Conservation (phyloP, 2,329 filamentous ascomycete genomes). For the Beauveria asiatica region DNA sequence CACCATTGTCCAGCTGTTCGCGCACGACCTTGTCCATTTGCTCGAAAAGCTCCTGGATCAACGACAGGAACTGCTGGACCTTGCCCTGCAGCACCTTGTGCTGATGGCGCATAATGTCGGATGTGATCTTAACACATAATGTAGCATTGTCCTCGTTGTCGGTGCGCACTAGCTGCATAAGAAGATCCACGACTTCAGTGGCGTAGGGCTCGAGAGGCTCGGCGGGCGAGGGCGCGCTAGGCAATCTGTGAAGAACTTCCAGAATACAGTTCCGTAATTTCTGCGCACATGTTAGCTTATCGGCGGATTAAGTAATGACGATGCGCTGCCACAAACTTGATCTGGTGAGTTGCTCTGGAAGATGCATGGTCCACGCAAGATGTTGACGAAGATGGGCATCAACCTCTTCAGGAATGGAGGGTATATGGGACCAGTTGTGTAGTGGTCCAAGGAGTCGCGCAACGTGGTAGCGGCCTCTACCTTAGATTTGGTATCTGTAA, state of each 20-base stretch:
- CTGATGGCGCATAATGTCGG: constrained; percentile 92
- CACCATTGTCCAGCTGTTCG: constrained; percentile 82
- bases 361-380: constrained; percentile 76
- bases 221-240: constrained; percentile 58
- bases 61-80: constrained; percentile 79
- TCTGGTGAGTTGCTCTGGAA: constrained; percentile 87
- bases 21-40: constrained; percentile 91
- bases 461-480: constrained; percentile 75
- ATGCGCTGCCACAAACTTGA: constrained; percentile 50
- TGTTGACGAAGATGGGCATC: constrained; percentile 80
- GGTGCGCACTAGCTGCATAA: constrained; percentile 78
- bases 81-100: constrained; percentile 68
- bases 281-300: constrained; percentile 30
- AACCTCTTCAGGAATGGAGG: constrained; percentile 74
- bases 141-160: constrained; percentile 99
- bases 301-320: background rate
- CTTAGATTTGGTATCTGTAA: constrained; percentile 69
- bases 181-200: constrained; percentile 76
- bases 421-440: constrained; percentile 71
- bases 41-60: constrained; percentile 94
- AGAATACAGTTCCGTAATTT: constrained; percentile 89
- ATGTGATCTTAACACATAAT: constrained; percentile 96
- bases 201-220: constrained; percentile 86
- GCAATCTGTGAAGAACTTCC: constrained; percentile 85
- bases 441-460: constrained; percentile 86